Conservation (phyloP, 805 yeast species). For the Yarrowia sp. region DNA sequence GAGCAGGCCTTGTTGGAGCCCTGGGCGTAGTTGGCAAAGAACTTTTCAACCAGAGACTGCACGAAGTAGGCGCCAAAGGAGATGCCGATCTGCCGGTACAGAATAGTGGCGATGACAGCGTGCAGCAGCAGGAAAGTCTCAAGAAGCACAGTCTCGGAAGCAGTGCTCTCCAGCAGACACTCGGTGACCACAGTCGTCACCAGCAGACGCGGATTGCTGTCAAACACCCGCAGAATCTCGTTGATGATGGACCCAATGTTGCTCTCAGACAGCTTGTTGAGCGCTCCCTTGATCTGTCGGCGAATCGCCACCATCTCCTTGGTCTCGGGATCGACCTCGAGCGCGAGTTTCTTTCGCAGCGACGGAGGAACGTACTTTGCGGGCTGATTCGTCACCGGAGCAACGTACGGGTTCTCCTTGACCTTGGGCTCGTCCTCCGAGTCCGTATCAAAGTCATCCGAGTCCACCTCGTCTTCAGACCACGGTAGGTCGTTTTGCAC, state of each 20-base stretch:
- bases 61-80: slow-evolving; percentile 87
- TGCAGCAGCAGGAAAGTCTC: slow-evolving; percentile 79
- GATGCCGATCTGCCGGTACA: slow-evolving; percentile 76
- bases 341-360: slow-evolving; percentile 53
- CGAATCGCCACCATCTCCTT: slow-evolving; percentile 52
- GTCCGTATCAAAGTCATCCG: slow-evolving; percentile 35
- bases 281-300: slow-evolving; percentile 71
- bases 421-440: slow-evolving; percentile 27
- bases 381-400: slow-evolving; percentile 32
- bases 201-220: slow-evolving; percentile 69
- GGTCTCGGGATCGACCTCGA: slow-evolving; percentile 36
- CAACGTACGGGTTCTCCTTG: slow-evolving; percentile 70
- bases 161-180: slow-evolving; percentile 62
- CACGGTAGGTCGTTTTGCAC: slow-evolving; percentile 18
- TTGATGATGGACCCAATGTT: slow-evolving; percentile 68
- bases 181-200: slow-evolving; percentile 69
- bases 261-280: slow-evolving; percentile 87
- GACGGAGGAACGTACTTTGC: slow-evolving; percentile 85
- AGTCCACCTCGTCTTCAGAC: slow-evolving; percentile 34
- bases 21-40: slow-evolving; percentile 44
- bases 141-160: slow-evolving; percentile 61
- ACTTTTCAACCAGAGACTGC: slow-evolving; percentile 73
- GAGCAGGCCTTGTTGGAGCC: slow-evolving; percentile 47
- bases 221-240: slow-evolving; percentile 63
- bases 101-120: slow-evolving; percentile 70